Conservation (phyloP, 768 basidiomycete genomes). For the Trametes cingulata region DNA sequence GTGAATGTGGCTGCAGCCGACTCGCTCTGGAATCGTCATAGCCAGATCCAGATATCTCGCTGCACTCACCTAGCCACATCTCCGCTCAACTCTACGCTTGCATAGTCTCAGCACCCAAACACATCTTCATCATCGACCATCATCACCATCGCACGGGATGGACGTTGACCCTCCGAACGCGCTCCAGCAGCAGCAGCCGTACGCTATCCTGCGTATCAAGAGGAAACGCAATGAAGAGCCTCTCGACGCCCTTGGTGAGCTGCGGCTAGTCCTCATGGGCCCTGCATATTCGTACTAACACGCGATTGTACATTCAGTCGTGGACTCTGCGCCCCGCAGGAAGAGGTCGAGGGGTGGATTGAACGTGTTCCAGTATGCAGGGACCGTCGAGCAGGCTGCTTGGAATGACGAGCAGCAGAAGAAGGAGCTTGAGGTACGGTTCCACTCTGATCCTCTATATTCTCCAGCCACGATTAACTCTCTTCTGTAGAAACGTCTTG, state of each 20-base stretch:
- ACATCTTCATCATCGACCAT: background rate
- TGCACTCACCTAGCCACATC: background rate
- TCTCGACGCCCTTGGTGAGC: constrained; percentile 74
- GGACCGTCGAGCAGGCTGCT: constrained; percentile 68
- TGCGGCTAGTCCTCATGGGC: constrained; percentile 10
- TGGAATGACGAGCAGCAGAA: constrained; percentile 64
- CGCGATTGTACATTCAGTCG: background rate
- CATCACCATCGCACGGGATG: background rate
- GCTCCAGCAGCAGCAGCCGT: constrained; percentile 38
- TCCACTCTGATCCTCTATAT: background rate
- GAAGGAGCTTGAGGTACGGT: constrained; percentile 61
- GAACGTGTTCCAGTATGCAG: constrained; percentile 79
- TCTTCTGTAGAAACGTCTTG: constrained; percentile 26
- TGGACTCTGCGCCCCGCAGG: constrained; percentile 38
- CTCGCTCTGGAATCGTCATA: constrained; percentile 8
- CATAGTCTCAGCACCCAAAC: too few relatives aligned
- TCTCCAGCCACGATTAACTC: background rate
- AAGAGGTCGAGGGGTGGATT: constrained; percentile 59
- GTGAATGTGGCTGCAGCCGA: background rate
- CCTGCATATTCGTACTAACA: background rate
- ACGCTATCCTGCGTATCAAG: constrained; percentile 80
- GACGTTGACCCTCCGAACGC: constrained; percentile 13
- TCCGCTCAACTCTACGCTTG: background rate
- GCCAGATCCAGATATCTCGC: background rate
- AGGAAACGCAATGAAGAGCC: constrained; percentile 82